Conservation (phyloP, 768 basidiomycete genomes). For the Neoboletus brunneissimus region DNA sequence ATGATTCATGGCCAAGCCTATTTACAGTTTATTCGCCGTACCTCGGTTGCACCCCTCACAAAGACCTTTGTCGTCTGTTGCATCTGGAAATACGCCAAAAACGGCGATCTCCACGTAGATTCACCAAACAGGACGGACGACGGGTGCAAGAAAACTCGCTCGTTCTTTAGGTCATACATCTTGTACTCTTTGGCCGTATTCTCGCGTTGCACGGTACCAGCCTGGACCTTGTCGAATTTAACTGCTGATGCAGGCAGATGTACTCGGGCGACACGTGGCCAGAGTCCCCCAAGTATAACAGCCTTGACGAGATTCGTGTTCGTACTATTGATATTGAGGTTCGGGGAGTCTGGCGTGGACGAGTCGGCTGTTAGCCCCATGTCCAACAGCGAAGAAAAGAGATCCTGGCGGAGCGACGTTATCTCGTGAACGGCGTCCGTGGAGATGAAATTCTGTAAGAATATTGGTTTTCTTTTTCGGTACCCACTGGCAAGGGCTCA, state of each 20-base stretch:
- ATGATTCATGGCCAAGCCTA: background rate
- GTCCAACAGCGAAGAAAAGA: slow-evolving; percentile 63
- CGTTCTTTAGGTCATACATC: slow-evolving; percentile 63
- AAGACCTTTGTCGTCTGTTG: slow-evolving; percentile 81
- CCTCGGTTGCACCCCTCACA: slow-evolving; percentile 85
- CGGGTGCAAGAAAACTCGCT: slow-evolving; percentile 80
- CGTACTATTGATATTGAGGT: slow-evolving; percentile 61
- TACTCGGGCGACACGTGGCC: slow-evolving; percentile 79
- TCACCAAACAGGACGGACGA: slow-evolving; percentile 74
- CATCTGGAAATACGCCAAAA: slow-evolving; percentile 82
- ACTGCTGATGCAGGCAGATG: slow-evolving; percentile 68
- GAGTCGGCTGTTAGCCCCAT: slow-evolving; percentile 63
- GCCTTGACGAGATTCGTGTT: slow-evolving; percentile 80
- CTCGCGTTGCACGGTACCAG: slow-evolving; percentile 81
- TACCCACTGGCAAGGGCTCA: slow-evolving; percentile 11
- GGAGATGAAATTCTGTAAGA: slow-evolving; percentile 78
- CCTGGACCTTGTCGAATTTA: slow-evolving; percentile 83
- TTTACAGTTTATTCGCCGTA: slow-evolving; percentile 30
- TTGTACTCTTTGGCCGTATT: slow-evolving; percentile 83
- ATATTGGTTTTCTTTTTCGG: background rate
- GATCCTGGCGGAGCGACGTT: slow-evolving; percentile 72
- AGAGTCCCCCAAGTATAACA: slow-evolving; percentile 81
- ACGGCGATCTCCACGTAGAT: slow-evolving; percentile 71
- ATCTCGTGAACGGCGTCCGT: slow-evolving; percentile 71
- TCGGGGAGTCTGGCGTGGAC: slow-evolving; percentile 43